A percentile compares a stretch with the other conserved stretches of the same genome.
Conservation (phyloP, 2,329 filamentous ascomycete genomes). For the Diplodia sapinea region DNA sequence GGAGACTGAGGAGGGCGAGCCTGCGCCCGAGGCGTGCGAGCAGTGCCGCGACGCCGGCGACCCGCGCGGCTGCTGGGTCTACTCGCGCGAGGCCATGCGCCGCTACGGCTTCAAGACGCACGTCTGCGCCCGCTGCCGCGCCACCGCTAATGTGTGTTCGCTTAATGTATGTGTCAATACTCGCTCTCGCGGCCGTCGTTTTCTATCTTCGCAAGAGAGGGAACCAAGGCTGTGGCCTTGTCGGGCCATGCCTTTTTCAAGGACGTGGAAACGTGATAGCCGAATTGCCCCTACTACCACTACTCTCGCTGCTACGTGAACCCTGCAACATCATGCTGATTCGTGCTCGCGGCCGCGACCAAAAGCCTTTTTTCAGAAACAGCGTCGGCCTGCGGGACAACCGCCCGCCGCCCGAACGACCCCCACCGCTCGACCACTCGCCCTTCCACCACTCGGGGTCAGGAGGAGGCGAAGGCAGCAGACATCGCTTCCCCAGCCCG, state of each 20-base stretch:
- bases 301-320: not conserved
- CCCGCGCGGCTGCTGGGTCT: slow-evolving; percentile 13
- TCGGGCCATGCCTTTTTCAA: too few species aligned
- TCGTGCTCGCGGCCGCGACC: not conserved
- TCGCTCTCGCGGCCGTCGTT: too few species aligned
- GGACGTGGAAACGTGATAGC: too few species aligned
- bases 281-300: too few species aligned
- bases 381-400: slow-evolving; percentile 17
- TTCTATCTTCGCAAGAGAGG: not conserved
- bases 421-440: not conserved
- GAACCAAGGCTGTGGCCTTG: not conserved
- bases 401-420: not conserved
- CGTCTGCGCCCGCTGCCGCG: slow-evolving; percentile 19
- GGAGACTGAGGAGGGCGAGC: slow-evolving; percentile 24
- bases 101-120: slow-evolving; percentile 27
- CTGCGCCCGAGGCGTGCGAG: slow-evolving; percentile 6
- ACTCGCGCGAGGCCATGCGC: slow-evolving; percentile 19
- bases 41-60: slow-evolving; percentile 12
- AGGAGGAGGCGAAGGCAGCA: not conserved
- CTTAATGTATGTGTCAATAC: slow-evolving; percentile 13
- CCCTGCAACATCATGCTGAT: not conserved
- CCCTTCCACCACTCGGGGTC: not conserved
- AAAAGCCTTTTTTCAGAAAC: slow-evolving; percentile 15
- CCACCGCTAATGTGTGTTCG: slow-evolving; percentile 22
- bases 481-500: slow-evolving; percentile 9